Evolutionary conservation across 106 monocot species (phyloP).

Genomic region (Phalaenopsis equestris): DNA sequence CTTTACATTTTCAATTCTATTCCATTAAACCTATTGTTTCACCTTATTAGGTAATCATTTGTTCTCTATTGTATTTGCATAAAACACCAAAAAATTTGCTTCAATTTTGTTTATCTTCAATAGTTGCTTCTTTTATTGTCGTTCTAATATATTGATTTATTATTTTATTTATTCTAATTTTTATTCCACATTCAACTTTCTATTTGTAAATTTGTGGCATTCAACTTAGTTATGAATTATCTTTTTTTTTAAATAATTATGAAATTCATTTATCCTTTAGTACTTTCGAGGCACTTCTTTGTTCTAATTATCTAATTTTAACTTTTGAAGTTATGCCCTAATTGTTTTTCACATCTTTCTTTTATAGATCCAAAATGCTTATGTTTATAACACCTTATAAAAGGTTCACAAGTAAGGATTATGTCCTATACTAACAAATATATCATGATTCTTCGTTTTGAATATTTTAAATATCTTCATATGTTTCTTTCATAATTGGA

Average conservation of each 20-base stretch:
- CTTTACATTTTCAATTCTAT: not conserved
- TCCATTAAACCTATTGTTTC: not conserved
- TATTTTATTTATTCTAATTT: not conserved
- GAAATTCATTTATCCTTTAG: not conserved
- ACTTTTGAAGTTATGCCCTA: not conserved
- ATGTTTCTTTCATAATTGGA: no score
- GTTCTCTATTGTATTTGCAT: not conserved
- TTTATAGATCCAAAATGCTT: no score
- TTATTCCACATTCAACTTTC: not conserved
- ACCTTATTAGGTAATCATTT: not conserved
- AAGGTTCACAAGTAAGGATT: not conserved
- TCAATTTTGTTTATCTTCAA: not conserved
- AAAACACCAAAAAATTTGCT: not conserved
- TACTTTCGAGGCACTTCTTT: not conserved
- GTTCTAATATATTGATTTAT: not conserved
- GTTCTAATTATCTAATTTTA: not conserved
- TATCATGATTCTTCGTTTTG: not conserved
- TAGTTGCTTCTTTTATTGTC: not conserved
- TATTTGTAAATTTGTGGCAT: not conserved
- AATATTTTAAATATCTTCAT: no score
- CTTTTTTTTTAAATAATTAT: not conserved
- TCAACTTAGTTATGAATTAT: not conserved
- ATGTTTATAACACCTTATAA: not conserved
- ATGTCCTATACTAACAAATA: not conserved
- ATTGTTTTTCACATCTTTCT: not conserved